Conservation (phyloP, 257 asterid species). For the Lycium barbarum region DNA sequence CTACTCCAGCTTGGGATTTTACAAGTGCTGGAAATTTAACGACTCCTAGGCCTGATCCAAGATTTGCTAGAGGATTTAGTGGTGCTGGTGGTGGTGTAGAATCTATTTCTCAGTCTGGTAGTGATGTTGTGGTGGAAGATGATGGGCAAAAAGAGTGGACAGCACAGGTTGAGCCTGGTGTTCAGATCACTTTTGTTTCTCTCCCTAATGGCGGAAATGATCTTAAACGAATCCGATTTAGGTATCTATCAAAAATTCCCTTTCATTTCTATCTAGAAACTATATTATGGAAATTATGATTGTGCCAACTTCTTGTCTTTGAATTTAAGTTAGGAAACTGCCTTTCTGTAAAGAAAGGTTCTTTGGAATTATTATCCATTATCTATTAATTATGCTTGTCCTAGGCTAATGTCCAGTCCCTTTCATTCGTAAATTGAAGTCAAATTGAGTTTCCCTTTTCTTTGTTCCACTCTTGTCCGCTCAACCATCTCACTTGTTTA, state of each 20-base stretch:
- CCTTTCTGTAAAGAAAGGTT: not conserved
- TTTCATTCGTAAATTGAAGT: not conserved
- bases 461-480: not conserved
- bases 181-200: conserved; percentile 81
- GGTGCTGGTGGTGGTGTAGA: conserved; percentile 47
- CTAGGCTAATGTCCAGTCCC: not conserved
- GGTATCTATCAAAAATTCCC: conserved; percentile 41
- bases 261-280: not conserved
- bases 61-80: conserved; percentile 45
- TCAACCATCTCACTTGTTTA: conserved; percentile 17
- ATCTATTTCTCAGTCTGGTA: conserved; percentile 50
- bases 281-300: not conserved
- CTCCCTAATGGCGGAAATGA: conserved; percentile 89
- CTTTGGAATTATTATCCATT: not conserved
- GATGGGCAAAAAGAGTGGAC: conserved; percentile 80
- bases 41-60: conserved; percentile 48
- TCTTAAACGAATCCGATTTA: conserved; percentile 87
- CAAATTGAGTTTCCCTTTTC: not conserved
- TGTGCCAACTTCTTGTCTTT: not conserved
- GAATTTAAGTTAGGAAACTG: not conserved
- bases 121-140: conserved; percentile 60
- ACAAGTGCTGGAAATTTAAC: conserved; percentile 47
- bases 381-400: not conserved
- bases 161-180: conserved; percentile 96
- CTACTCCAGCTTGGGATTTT: conserved; percentile 89